A percentile compares a stretch with the other conserved stretches of the same genome.
Conservation (phyloP, 2,329 filamentous ascomycete genomes). For the Fusarium caatingaense region DNA sequence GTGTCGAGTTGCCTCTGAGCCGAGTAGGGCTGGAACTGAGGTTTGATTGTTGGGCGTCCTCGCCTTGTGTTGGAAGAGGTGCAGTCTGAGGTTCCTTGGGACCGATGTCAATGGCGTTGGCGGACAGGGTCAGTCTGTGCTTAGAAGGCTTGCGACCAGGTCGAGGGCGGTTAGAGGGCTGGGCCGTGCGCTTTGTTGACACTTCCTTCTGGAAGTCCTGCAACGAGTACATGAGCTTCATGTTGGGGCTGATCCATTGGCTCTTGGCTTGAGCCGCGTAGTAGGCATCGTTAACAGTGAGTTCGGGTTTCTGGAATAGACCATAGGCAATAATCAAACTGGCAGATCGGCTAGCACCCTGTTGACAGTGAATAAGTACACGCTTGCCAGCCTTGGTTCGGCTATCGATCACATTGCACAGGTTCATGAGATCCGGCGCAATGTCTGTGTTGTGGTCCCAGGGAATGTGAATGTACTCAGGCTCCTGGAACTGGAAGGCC, state of each 20-base stretch:
- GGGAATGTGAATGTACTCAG: constrained; percentile 87
- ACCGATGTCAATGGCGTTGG: constrained; percentile 64
- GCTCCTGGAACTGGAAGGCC: constrained; percentile 62
- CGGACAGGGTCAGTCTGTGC: constrained; percentile 70
- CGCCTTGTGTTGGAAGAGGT: constrained; percentile 66
- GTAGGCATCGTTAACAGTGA: constrained; percentile 86
- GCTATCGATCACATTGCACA: constrained; percentile 82
- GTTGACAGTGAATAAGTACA: constrained; percentile 86
- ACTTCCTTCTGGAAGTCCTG: constrained; percentile 81
- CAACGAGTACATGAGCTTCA: constrained; percentile 90
- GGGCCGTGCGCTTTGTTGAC: constrained; percentile 60
- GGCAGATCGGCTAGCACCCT: constrained; percentile 85
- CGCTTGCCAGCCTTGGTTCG: constrained; percentile 79
- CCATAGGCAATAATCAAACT: constrained; percentile 90
- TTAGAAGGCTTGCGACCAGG: constrained; percentile 67
- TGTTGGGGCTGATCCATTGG: constrained; percentile 90
- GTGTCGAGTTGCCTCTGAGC: constrained; percentile 65
- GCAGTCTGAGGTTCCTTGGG: constrained; percentile 70
- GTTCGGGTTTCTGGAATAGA: constrained; percentile 79
- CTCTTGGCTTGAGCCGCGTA: constrained; percentile 83
- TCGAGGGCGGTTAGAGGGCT: constrained; percentile 61
- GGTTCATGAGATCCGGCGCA: constrained; percentile 76
- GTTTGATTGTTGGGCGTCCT: constrained; percentile 55
- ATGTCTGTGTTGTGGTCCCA: constrained; percentile 94
- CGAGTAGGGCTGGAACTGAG: constrained; percentile 57